phyloP scores from a whole-genome alignment of 2,329 filamentous ascomycete genomes.

The Mollisiaceae sp. region DNA sequence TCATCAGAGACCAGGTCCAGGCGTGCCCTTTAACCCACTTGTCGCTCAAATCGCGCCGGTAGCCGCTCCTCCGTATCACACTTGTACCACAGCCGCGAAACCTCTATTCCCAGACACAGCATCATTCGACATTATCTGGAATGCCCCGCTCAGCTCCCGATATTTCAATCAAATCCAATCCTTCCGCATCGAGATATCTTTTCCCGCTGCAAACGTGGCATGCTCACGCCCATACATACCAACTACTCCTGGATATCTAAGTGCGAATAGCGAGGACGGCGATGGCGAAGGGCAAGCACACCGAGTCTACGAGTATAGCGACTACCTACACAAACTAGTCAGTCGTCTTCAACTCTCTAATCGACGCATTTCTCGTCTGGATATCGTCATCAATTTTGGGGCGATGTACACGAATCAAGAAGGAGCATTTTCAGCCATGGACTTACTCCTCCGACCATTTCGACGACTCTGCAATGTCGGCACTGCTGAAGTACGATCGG shows the following conservation, averaged over 20 bases:
- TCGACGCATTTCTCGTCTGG: not conserved
- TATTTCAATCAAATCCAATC: slow-evolving; percentile 14
- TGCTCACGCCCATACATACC: too few relatives aligned
- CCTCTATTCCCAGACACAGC: not conserved
- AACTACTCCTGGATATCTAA: not conserved
- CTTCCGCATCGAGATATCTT: slow-evolving; percentile 11
- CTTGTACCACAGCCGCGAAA: too few relatives aligned
- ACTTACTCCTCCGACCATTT: slow-evolving; percentile 7
- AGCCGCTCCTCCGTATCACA: not conserved
- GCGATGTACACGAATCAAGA: not conserved
- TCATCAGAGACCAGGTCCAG: too few relatives aligned
- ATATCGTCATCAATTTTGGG: not conserved
- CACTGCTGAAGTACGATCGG: not conserved
- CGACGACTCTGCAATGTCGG: slow-evolving; percentile 8
- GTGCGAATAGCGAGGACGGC: not conserved
- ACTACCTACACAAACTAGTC: slow-evolving; percentile 9
- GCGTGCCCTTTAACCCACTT: not conserved
- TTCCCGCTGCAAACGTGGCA: not conserved
- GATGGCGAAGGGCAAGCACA: not conserved
- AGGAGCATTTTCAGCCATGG: not conserved
- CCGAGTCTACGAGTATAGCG: not conserved
- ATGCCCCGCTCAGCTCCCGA: slow-evolving; percentile 9
- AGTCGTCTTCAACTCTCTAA: not conserved
- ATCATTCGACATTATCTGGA: slow-evolving; percentile 17
- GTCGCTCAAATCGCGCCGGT: not conserved